Base-by-base conservation (phyloP, 2,329 filamentous ascomycete species). In the Penicillium hesseltinei region DNA sequence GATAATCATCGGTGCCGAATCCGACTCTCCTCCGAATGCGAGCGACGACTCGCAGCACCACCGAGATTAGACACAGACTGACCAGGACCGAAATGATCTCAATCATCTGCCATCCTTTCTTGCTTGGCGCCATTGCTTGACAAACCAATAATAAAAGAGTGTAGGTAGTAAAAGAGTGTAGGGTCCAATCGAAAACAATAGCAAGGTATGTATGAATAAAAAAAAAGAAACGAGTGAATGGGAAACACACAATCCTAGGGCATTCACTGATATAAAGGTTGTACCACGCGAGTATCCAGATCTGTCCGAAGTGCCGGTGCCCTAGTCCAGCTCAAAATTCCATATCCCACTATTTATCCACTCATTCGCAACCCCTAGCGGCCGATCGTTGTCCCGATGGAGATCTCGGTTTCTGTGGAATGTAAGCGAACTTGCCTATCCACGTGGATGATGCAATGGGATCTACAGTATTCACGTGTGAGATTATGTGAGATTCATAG, bases 1-100 rank as follows among this genome's bases (percentile, higher is more conserved):
- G 64, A 50, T 72, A 71, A 54, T 73, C 70, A 59, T 73, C 69
- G n/a, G 69, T 23, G 0, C 67, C 70, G 33, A 73, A 67, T 7
- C 56, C 54, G 10, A 73, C 68, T 62, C 67, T 63, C 29, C 70
- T 63, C 40, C 63, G 67, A 5, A 69, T 35, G 15, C 70, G 66
- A 44, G 70, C 70, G 31, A 67, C 36, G 19, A 68, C 54, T 17
- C 70, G 68, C 27, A 72, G 35, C 3, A 65, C 56, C 5, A 70
- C 67, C 3, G 65, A 64, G 10, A 69, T 48, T 5, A 71, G 44
- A 40, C 67, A 63, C 5, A 73, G 56, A 33, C 58, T 60, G 21
- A 73, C 69, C 54, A 73, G 62, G 56, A 68, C 69, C 42, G 69
- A 59, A 36, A 73, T 59, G 59, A 67, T 72, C 59, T 62, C 61